These are phyloP conservation scores for Magnaporthiopsis incrustans DNA, from an alignment of 2,329 filamentous ascomycete species.

Conservation along the genomic window DNA sequence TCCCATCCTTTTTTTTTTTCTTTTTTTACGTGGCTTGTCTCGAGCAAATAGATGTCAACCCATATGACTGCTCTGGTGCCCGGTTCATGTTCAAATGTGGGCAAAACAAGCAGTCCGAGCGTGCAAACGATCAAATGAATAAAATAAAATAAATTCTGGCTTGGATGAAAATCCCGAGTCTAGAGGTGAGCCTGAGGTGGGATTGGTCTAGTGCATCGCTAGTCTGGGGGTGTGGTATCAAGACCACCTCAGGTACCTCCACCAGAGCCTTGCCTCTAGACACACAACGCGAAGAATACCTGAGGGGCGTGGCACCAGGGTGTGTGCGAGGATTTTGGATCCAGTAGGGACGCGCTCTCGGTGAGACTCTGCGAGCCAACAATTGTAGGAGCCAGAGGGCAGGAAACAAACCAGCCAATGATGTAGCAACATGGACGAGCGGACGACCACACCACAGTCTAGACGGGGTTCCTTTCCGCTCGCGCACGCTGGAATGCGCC, in stretches of 20 bases:
- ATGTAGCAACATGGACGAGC: neutral
- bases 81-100: neutral
- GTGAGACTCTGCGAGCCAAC: neutral
- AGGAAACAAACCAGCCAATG: neutral
- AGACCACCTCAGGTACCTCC: neutral
- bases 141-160: neutral
- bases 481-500: neutral
- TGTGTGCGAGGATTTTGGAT: neutral
- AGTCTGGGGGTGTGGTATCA: neutral
- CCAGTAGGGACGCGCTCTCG: neutral
- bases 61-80: neutral
- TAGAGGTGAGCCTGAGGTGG: neutral
- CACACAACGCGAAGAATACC: neutral
- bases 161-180: neutral
- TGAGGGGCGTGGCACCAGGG: no score
- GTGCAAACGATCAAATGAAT: neutral
- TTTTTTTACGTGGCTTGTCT: neutral
- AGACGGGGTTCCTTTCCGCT: neutral
- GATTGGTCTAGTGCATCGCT: neutral
- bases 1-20: no score
- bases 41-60: neutral
- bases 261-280: neutral
- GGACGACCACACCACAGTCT: neutral
- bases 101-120: neutral
- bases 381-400: no score